Evolutionary conservation across 2,329 filamentous ascomycete species (phyloP), one percentile per base, ranked within the genome.

Genomic region (Fusarium subtropicale): DNA sequence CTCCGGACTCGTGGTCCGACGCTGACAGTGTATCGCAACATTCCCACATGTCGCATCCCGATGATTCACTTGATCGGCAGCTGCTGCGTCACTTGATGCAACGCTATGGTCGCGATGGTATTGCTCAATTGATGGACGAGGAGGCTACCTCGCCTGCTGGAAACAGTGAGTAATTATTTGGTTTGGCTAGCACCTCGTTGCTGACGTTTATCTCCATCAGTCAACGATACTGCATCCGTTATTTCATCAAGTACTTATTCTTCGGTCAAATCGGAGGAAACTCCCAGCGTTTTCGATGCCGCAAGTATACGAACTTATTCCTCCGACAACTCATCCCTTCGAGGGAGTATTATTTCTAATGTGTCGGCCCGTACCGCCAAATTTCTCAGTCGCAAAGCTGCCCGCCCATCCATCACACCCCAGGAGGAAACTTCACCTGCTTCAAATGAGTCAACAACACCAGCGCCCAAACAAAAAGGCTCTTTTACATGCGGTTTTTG

Each of bases 401-500:
- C 65, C 26, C 66, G 75, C 7, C 66, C 73, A 18, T 72, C 72
- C 3, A 68, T 69, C 22, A 72, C 71, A 20, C 61, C 60, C 26
- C 71, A 77, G 28, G 73, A 75, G 28, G 73, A 74, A 46, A 65
- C 73, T 20, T 62, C 69, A 33, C 67, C 72, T 6, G 61, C 61
- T 42, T 73, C 68, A 20, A 73, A 68, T 44, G 73, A 74, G 12
- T 66, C 74, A n/a, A 63, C 68, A 22, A 66, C 64, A 12, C 64
- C 61, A n/a, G 58, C 70, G 26, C 72, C 79, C 5, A 81, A 81
- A 59, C 79, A 80, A 48, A 81, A 80, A 54, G 76, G 78, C 13
- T 76, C 78, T 8, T 77, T 82, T 65, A 79, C 79, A 58, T 79
- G 77, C 60, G 77, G 76, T 12, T 83, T 83, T 56, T 84, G 82